Evolutionary conservation across 2,329 filamentous ascomycete genomes (phyloP), one percentile per base, ranked within the genome.

Genomic region (Podosphaera aphanis): DNA sequence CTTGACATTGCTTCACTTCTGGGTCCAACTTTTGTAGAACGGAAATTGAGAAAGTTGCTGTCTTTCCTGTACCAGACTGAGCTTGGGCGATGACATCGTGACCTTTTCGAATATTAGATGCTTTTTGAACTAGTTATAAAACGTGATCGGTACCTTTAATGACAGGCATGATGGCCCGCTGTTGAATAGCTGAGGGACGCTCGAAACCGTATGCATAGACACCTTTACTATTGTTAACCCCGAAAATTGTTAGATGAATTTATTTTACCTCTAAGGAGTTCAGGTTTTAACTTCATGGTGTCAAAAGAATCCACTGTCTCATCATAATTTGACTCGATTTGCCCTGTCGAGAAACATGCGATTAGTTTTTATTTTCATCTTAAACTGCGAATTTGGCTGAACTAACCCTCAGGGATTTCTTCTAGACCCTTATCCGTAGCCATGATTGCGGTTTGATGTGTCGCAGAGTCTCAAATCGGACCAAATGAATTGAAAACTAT

Each of bases 261-360:
- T 35, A 50, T 71, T 72, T 67, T 71, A 78, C 76, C 90, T 70
- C 90, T 85, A 64, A 98, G 84, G 62, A 98, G 82, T 74, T 98
- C 90, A 55, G 84, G 64, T 77, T 92, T 93, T 62, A 98, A 77
- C 70, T 78, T 79, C 90, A 98, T 98, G 60, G 86, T 75, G 69
- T 98, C 90, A 70, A 98, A 98, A 51, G 85, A 93, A 70, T 98
- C 92, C 68, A 90, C 88, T 62, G 88, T 86, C 77, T 95, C 86
- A 76, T 98, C 90, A 73, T 95, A 98, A 83, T 98, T 98, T 64
- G 86, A 93, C 77, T 98, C 92, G 75, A 98, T 98, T 73, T 93
- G 85, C 69, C 80, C 88, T 93, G 65, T 25, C 35, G 44, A 44
- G 49, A 51, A 49, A 44, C 50, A 45, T 49, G 48, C 55, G 47